Conservation (phyloP, 139 green algal genomes). For the Tetradesmus obliquus region DNA sequence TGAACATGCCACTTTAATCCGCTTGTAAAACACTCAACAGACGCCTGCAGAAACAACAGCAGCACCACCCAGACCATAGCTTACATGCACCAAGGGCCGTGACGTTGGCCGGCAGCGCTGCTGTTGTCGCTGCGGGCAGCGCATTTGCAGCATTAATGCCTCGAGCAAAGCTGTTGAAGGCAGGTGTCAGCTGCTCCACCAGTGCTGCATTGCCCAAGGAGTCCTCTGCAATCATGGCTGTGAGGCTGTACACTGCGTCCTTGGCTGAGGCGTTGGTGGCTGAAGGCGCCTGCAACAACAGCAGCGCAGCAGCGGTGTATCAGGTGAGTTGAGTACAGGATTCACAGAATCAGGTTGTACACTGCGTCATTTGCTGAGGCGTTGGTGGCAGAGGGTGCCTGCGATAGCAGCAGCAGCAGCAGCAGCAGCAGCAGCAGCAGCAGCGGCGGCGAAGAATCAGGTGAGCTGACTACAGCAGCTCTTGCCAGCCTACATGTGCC, state of each 20-base stretch:
- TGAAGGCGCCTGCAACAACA: neutral
- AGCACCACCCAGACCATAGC: too few relatives aligned
- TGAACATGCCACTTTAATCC: too few relatives aligned
- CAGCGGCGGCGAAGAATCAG: too few relatives aligned
- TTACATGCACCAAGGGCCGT: neutral
- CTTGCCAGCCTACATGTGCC: too few relatives aligned
- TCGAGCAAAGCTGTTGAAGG: neutral
- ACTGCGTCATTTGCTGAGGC: neutral
- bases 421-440: too few relatives aligned
- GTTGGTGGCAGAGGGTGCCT: neutral
- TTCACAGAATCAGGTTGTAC: neutral
- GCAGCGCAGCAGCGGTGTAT: neutral
- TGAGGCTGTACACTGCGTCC: neutral
- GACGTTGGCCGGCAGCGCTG: neutral
- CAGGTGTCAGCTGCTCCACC: neutral
- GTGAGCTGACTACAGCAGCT: too few relatives aligned
- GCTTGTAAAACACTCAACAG: neutral
- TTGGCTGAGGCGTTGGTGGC: too few relatives aligned
- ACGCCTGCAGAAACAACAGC: neutral
- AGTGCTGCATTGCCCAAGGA: neutral
- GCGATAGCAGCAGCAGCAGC: neutral
- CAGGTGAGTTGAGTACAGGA: too few relatives aligned
- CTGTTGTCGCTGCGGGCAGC: neutral
- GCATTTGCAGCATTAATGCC: neutral
- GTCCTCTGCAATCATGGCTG: neutral